Conservation (phyloP, 257 asterid species). For the Echium plantagineum region DNA sequence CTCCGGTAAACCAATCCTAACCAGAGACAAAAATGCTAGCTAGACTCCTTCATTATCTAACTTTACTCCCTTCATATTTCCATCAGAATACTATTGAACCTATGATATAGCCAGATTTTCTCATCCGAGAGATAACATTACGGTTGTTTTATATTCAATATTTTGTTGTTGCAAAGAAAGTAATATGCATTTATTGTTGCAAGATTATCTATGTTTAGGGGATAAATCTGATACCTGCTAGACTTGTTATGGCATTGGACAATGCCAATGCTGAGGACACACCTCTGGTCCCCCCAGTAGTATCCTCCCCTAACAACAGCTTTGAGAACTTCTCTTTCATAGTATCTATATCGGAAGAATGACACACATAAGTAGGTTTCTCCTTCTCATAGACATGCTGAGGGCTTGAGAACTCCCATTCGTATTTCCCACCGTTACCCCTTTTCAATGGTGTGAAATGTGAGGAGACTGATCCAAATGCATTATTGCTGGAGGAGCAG, state of each 20-base stretch:
- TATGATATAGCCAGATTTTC: no score
- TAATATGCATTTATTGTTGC: neutral
- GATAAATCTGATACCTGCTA: constrained; percentile 41
- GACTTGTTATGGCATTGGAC: constrained; percentile 63
- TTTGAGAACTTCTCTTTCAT: constrained; percentile 81
- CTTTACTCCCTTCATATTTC: neutral
- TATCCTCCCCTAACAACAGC: constrained; percentile 78
- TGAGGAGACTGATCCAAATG: constrained; percentile 68
- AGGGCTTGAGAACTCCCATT: constrained; percentile 53
- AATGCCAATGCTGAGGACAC: constrained; percentile 60
- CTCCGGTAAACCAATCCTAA: no score
- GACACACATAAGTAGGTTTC: constrained; percentile 15
- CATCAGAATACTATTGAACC: neutral
- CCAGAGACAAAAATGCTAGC: no score
- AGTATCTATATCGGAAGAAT: constrained; percentile 37
- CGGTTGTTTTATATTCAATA: no score
- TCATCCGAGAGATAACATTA: no score
- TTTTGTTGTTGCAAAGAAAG: no score
- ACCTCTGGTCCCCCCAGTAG: constrained; percentile 70
- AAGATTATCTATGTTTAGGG: neutral
- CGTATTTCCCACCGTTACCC: constrained; percentile 38
- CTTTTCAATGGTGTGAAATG: constrained; percentile 50
- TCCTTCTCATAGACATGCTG: constrained; percentile 20
- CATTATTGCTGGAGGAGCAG: constrained; percentile 69
- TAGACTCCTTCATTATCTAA: neutral